These are phyloP conservation scores for Clitopilus hobsonii DNA, from an alignment of 768 basidiomycete species.

Conservation along the genomic window DNA sequence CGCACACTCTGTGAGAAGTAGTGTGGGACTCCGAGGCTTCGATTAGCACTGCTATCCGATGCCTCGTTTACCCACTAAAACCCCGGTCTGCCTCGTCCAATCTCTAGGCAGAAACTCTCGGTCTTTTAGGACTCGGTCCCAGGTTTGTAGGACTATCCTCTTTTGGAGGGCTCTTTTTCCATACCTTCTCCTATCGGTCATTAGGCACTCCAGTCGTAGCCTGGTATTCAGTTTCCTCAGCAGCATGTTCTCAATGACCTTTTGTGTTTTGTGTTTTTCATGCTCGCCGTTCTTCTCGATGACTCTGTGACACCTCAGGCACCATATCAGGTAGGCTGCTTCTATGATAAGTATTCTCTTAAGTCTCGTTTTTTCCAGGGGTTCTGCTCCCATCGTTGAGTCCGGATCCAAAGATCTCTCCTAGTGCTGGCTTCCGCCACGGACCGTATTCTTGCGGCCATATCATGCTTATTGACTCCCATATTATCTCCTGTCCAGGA, in stretches of 20 bases:
- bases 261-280: background rate
- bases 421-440: background rate
- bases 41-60: background rate
- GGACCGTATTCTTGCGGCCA: background rate
- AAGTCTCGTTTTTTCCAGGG: background rate
- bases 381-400: background rate
- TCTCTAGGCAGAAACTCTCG: background rate
- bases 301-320: background rate
- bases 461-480: conserved; percentile 8
- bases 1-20: background rate
- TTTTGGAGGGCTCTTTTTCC: background rate
- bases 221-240: background rate
- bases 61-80: background rate
- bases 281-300: background rate
- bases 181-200: background rate
- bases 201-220: background rate
- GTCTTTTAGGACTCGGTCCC: background rate
- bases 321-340: background rate
- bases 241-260: background rate
- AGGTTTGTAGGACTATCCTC: background rate
- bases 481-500: conserved; percentile 15
- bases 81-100: background rate
- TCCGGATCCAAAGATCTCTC: background rate
- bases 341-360: background rate
- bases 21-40: background rate